Evolutionary conservation across 768 basidiomycete species (phyloP).

Genomic region (Mycena crocata): DNA sequence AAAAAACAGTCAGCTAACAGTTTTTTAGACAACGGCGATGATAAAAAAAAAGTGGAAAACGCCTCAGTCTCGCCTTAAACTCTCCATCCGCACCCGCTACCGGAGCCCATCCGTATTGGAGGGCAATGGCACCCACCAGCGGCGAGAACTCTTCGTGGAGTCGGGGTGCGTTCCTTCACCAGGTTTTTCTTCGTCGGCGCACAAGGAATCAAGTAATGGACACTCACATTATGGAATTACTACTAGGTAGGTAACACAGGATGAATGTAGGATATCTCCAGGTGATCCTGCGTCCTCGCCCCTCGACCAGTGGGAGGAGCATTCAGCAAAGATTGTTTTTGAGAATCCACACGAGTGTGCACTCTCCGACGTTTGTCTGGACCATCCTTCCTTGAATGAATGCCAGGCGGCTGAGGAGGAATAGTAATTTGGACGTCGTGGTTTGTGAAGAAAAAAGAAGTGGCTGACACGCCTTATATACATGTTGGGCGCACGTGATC

Average conservation of each 20-base stretch:
- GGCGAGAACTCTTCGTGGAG: conserved; percentile 50
- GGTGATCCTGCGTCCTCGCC: conserved; percentile 93
- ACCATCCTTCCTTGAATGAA: conserved; percentile 72
- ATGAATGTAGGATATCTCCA: conserved; percentile 77
- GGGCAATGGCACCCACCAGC: conserved; percentile 43
- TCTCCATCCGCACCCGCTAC: conserved; percentile 80
- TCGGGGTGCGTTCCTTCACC: conserved; percentile 89
- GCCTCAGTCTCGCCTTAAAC: conserved; percentile 92
- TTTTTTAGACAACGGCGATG: not conserved
- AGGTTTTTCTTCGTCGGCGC: conserved; percentile 84
- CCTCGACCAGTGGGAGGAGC: conserved; percentile 92
- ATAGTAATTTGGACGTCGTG: conserved; percentile 90
- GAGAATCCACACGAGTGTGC: conserved; percentile 62
- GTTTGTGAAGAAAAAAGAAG: conserved; percentile 40
- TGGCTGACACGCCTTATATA: conserved; percentile 44
- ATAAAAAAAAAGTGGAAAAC: conserved; percentile 17
- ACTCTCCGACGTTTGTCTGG: conserved; percentile 92
- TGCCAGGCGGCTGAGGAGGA: conserved; percentile 59
- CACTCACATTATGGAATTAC: conserved; percentile 43
- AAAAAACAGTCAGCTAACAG: conserved; percentile 5
- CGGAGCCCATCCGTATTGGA: conserved; percentile 38
- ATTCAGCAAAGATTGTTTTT: conserved; percentile 95
- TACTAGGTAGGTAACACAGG: conserved; percentile 28
- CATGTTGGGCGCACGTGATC: too few species aligned
- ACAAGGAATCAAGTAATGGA: conserved; percentile 34